Percentiles rank a stretch among this genome's conserved stretches.
Evolutionary conservation across 768 basidiomycete genomes (phyloP).

Genomic region (Coprinellus micaceus): DNA sequence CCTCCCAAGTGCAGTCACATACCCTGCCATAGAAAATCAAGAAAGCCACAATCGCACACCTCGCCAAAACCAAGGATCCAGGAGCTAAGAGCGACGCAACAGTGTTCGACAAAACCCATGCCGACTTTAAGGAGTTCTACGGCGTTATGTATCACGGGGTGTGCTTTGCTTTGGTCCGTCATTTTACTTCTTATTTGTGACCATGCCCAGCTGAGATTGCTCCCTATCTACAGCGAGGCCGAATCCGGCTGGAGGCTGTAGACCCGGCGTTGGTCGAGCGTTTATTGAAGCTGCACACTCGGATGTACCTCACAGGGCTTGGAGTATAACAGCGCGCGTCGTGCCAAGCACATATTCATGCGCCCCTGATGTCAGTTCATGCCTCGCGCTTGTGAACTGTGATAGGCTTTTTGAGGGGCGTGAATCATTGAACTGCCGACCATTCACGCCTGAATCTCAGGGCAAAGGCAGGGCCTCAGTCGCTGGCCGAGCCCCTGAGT

Average conservation of each 20-base stretch:
- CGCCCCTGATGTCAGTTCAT: background rate
- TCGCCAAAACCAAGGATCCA: slow-evolving; percentile 37
- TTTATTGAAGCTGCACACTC: slow-evolving; percentile 39
- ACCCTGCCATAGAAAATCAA: slow-evolving; percentile 39
- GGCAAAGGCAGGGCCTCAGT: too few relatives aligned
- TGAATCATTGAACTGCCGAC: too few relatives aligned
- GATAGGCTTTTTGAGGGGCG: too few relatives aligned
- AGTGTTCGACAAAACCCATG: slow-evolving; percentile 40
- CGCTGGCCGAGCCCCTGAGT: too few relatives aligned
- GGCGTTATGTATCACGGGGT: slow-evolving; percentile 45
- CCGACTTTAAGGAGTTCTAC: slow-evolving; percentile 51
- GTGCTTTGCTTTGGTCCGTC: slow-evolving; percentile 48
- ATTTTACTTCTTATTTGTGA: background rate
- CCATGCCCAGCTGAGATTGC: slow-evolving; percentile 4
- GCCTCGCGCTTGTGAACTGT: background rate
- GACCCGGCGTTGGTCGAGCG: slow-evolving; percentile 33
- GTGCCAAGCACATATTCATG: background rate
- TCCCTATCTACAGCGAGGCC: slow-evolving; percentile 32
- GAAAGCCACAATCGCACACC: slow-evolving; percentile 36
- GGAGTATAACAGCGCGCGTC: too few relatives aligned
- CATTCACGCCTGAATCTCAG: too few relatives aligned
- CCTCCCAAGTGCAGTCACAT: too few relatives aligned
- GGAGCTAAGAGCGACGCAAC: slow-evolving; percentile 18
- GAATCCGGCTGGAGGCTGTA: slow-evolving; percentile 36
- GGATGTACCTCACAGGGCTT: slow-evolving; percentile 43